Percentiles rank a stretch among this genome's conserved stretches.
These are phyloP conservation scores for Paramecium tetraurelia DNA, from an alignment of 73 alveolate species.

Conservation along the genomic window DNA sequence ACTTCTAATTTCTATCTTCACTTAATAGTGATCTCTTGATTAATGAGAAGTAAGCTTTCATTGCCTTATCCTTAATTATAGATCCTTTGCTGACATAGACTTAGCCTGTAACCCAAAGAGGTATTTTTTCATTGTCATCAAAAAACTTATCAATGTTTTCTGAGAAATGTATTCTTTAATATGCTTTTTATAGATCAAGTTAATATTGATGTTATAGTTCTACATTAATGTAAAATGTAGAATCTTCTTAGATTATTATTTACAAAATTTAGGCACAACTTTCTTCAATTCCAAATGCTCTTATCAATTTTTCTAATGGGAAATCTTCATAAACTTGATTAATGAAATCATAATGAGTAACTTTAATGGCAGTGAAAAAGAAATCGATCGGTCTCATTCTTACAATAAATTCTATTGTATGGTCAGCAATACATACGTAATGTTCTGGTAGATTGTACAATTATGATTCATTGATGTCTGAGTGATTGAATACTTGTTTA, in stretches of 20 bases:
- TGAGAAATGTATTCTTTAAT: constrained; percentile 14
- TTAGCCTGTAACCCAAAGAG: constrained; percentile 18
- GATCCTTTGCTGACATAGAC: constrained; percentile 18
- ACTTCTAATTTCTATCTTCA: not conserved
- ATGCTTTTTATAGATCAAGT: not conserved
- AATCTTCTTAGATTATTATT: not conserved
- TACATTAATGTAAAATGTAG: not conserved
- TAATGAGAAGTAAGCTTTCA: not conserved
- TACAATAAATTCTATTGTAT: not conserved
- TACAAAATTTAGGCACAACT: not conserved
- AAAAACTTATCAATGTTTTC: not conserved
- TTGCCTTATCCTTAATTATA: not conserved
- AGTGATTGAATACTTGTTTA: not conserved
- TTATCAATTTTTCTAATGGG: constrained; percentile 4
- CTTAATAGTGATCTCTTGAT: not conserved
- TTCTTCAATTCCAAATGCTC: not conserved
- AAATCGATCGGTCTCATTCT: constrained; percentile 3
- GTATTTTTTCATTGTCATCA: not conserved
- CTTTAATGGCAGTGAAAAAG: constrained; percentile 7
- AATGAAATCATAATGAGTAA: not conserved
- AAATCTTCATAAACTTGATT: not conserved
- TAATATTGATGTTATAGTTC: not conserved
- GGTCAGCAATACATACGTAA: not conserved
- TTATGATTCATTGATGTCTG: not conserved
- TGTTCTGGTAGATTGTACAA: constrained; percentile 22